phyloP scores from a whole-genome alignment of 257 asterid species.

The Mitragyna speciosa region DNA sequence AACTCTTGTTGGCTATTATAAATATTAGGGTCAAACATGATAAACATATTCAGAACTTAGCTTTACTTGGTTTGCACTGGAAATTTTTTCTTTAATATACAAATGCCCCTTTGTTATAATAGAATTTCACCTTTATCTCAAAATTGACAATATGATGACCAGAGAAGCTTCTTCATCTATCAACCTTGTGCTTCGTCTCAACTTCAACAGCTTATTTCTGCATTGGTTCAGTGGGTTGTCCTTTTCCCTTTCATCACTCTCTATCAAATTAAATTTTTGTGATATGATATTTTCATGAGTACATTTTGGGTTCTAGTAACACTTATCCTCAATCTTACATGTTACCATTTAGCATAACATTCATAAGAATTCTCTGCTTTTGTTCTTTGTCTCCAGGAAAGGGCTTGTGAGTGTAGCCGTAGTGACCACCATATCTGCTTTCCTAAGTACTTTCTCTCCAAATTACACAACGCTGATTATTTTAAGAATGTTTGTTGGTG shows the following conservation, averaged over 20 bases:
- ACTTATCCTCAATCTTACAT: neutral
- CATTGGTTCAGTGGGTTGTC: neutral
- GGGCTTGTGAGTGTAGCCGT: conserved; percentile 66
- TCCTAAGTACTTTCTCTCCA: conserved; percentile 63
- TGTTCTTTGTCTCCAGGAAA: conserved; percentile 47
- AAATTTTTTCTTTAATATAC: neutral
- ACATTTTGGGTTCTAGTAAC: neutral
- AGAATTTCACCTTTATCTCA: neutral
- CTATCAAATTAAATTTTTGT: neutral
- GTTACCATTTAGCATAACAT: neutral
- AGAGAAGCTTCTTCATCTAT: neutral
- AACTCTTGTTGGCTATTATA: neutral
- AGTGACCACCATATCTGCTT: conserved; percentile 53
- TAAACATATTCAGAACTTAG: neutral
- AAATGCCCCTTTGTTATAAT: neutral
- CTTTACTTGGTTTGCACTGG: neutral
- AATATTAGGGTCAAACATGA: neutral
- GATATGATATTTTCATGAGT: neutral
- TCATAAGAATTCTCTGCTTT: neutral
- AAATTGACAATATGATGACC: neutral
- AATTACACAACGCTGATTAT: conserved; percentile 52
- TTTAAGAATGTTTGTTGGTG: conserved; percentile 64
- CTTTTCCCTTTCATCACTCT: neutral
- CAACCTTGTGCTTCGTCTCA: neutral
- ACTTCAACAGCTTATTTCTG: neutral